Evolutionary conservation across 805 yeast genomes (phyloP), one percentile per base, ranked within the genome.

Genomic region (Wickerhamiella siamensis): DNA sequence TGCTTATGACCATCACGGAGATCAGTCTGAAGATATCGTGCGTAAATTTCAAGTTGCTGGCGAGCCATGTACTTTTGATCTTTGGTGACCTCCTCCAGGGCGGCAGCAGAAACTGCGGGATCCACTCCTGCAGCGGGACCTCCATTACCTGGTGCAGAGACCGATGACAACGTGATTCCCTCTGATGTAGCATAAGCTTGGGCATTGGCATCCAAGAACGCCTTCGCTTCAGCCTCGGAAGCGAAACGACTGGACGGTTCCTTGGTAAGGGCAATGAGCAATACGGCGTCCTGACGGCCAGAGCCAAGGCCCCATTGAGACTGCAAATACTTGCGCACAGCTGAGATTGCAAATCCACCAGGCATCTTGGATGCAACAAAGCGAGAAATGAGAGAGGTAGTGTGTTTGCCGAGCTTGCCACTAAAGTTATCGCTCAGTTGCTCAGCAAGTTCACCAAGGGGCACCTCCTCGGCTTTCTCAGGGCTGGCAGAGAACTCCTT

Each of bases 401-500:
- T 80, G 57, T 87, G 94, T 64, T 91, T 91, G 62, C 99, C 99
- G 51, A 91, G 74, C 50, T 76, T 72, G 52, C 97, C 97, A 51
- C 67, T 60, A 70, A 84, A 91, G 21, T 87, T 69, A 50, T 84
- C 95, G 68, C 88, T 95, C 75, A 91, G 83, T 55, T 75, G 78
- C 59, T 84, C 97, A 38, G 97, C 96, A 61, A 91, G 76, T 65
- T 91, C 99, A 58, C 76, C 82, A 54, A 91, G 72, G 47, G 98
- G 98, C 34, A 94, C 82, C 59, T 91, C 99, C 67, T 91, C 99
- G 48, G 99, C 96, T 66, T 91, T 91, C 66, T 91, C 99, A 34
- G 99, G 99, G 39, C 96, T 87, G 36, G 91, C 66, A 56, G 97
- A 96, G 58, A 91, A 91, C 67, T 91, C 99, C 66, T 91, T 91